A percentile compares a stretch with the other conserved stretches of the same genome.
These are phyloP conservation scores for Mesembryanthemum crystallinum DNA, from an alignment of 148 eudicot species.

Conservation along the genomic window DNA sequence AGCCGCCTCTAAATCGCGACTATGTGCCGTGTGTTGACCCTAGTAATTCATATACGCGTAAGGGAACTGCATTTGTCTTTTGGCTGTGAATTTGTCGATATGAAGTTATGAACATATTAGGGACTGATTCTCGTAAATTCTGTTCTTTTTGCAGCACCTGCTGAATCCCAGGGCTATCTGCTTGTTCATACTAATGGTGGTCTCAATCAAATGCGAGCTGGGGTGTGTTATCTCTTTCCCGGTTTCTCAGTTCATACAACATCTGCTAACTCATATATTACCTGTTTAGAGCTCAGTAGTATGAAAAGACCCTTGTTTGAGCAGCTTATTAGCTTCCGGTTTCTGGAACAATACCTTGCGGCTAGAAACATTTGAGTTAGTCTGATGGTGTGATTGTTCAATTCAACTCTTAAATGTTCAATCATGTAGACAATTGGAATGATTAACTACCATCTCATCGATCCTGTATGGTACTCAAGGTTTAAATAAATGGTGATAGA, in stretches of 20 bases:
- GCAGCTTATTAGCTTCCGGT: neutral
- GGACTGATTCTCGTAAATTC: constrained; percentile 18
- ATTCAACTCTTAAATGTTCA: neutral
- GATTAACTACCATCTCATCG: neutral
- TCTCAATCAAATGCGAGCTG: constrained; percentile 98
- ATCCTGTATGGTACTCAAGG: neutral
- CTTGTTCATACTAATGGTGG: constrained; percentile 97
- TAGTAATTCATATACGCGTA: constrained; percentile 55
- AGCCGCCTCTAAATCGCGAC: constrained; percentile 74
- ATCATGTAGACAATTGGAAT: neutral
- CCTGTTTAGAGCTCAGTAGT: neutral
- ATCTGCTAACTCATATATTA: neutral
- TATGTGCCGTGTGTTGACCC: constrained; percentile 70
- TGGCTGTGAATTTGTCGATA: neutral
- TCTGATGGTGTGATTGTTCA: neutral
- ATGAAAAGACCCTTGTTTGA: neutral
- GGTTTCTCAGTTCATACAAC: neutral
- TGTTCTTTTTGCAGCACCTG: constrained; percentile 48
- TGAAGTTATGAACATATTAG: neutral
- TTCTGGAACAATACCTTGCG: neutral
- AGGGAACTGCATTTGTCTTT: constrained; percentile 15
- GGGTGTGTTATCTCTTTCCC: constrained; percentile 48
- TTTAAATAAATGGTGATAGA: neutral
- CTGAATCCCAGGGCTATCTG: constrained; percentile 65
- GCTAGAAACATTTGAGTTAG: neutral